Percentiles rank a stretch among this genome's conserved stretches.
phyloP scores from a whole-genome alignment of 805 yeast genomes.

The Myxozyma udenii region DNA sequence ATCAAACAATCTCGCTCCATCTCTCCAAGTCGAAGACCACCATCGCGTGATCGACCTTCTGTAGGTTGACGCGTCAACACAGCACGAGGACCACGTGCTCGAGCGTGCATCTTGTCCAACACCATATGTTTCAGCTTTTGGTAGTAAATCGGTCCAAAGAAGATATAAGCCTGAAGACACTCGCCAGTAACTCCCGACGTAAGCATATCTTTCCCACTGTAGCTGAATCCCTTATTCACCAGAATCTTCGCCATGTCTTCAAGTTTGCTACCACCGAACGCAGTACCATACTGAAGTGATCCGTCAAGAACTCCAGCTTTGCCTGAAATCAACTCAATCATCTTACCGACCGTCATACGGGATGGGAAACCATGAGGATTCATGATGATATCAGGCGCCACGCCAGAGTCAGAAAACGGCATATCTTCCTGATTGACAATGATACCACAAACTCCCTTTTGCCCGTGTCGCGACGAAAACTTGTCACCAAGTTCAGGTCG shows the following conservation, averaged over 20 bases:
- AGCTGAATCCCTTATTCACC: constrained; percentile 86
- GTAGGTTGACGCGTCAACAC: constrained; percentile 97
- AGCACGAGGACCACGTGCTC: constrained; percentile 99
- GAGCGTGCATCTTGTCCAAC: constrained; percentile 97
- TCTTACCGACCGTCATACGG: constrained; percentile 99
- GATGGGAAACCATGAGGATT: constrained; percentile 99
- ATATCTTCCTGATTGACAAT: constrained; percentile 95
- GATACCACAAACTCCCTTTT: constrained; percentile 98
- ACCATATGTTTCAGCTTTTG: constrained; percentile 99
- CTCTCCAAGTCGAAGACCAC: constrained; percentile 97
- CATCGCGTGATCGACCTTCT: constrained; percentile 98
- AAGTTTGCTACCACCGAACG: constrained; percentile 96
- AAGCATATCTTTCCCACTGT: constrained; percentile 96
- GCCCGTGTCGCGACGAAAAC: constrained; percentile 96
- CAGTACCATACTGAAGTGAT: constrained; percentile 88
- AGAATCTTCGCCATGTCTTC: constrained; percentile 91
- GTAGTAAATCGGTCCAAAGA: constrained; percentile 97
- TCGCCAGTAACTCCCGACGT: constrained; percentile 98
- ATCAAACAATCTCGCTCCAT: constrained; percentile 99
- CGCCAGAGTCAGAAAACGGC: constrained; percentile 92
- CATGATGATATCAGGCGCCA: constrained; percentile 94
- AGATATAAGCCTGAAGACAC: constrained; percentile 92
- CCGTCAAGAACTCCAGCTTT: constrained; percentile 97
- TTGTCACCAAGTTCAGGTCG: constrained; percentile 98
- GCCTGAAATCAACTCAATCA: constrained; percentile 94